phyloP scores from a whole-genome alignment of 352 stramenopile species.

The Thraustotheca clavata region DNA sequence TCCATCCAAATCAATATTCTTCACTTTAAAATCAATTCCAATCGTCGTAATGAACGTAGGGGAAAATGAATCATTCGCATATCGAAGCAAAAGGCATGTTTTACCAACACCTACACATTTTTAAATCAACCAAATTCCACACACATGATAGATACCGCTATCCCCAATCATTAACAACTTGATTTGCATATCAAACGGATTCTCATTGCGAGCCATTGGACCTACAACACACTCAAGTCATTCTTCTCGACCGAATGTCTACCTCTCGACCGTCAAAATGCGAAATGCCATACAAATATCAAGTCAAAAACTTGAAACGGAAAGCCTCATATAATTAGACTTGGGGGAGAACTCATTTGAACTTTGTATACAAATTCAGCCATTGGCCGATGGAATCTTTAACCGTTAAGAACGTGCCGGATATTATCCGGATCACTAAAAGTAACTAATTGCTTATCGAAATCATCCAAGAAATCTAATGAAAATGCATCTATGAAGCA shows the following conservation, averaged over 20 bases:
- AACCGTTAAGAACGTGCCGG: too few relatives aligned
- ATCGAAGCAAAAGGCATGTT: slow-evolving; percentile 81
- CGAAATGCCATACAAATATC: slow-evolving; percentile 21
- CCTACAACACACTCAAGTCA: neutral
- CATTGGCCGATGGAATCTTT: too few relatives aligned
- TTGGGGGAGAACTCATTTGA: slow-evolving; percentile 4
- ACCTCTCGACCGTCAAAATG: slow-evolving; percentile 7
- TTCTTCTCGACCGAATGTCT: neutral
- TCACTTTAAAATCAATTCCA: slow-evolving; percentile 89
- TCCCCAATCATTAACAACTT: slow-evolving; percentile 97
- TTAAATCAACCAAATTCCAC: neutral
- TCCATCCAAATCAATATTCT: slow-evolving; percentile 90
- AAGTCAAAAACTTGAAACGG: slow-evolving; percentile 21
- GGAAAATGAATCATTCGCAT: slow-evolving; percentile 87
- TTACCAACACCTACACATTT: slow-evolving; percentile 72
- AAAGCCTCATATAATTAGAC: slow-evolving; percentile 13
- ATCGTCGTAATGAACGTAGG: slow-evolving; percentile 88
- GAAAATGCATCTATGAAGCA: too few relatives aligned
- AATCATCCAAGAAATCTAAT: too few relatives aligned
- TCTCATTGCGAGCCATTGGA: slow-evolving; percentile 82
- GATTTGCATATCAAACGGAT: slow-evolving; percentile 96
- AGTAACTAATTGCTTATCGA: too few relatives aligned
- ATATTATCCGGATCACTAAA: too few relatives aligned
- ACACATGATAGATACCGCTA: too few relatives aligned
- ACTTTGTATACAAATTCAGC: slow-evolving; percentile 23